Evolutionary conservation across 441 rosid genomes (phyloP), one percentile per base, ranked within the genome.

Genomic region (Croton laevigatus): DNA sequence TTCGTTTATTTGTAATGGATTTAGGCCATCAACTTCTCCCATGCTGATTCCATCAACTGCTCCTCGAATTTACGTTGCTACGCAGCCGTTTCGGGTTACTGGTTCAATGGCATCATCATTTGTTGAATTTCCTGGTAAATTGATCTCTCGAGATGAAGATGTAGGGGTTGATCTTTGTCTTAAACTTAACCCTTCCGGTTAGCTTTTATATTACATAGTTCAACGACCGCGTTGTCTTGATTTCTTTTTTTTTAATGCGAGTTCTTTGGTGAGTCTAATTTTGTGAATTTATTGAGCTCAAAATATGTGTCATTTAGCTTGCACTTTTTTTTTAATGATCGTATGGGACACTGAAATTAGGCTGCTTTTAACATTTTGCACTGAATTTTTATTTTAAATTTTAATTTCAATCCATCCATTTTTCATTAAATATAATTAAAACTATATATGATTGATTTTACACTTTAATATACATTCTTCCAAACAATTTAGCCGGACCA

Each of bases 101-200:
- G 74, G 73, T 53, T 37, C 77, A 38, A 17, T 46, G 45, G 60
- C 81, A 12, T 20, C 69, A 1, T 27, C 69, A 0, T 73, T 45
- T 45, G 69, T 53, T 20, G 76, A 70, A 23, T 68, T 80, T 69
- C 62, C 84, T 1, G 68, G 68, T 58, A 71, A 75, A 66, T 57
- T 78, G 23, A 61, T 74, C 45, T 73, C 83, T 23, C 80, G 78
- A 22, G 51, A 81, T 37, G 62, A 49, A 51, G 85, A 79, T 59
- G 73, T 62, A 3, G 86, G 83, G 27, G 62, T 79, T 45, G 87
- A 85, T 75, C 87, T 87, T 38, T 78, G 85, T 71, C 87, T 87
- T 52, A 87, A 84, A 77, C 91, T 87, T 51, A 79, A 77, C 42
- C 76, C 82, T n/a, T 78, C 87, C 8, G 72, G 74, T 69, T 78